Percentiles rank a stretch among this genome's conserved stretches.
phyloP scores from a whole-genome alignment of 208 protist species.

The Leishmania tarentolae region DNA sequence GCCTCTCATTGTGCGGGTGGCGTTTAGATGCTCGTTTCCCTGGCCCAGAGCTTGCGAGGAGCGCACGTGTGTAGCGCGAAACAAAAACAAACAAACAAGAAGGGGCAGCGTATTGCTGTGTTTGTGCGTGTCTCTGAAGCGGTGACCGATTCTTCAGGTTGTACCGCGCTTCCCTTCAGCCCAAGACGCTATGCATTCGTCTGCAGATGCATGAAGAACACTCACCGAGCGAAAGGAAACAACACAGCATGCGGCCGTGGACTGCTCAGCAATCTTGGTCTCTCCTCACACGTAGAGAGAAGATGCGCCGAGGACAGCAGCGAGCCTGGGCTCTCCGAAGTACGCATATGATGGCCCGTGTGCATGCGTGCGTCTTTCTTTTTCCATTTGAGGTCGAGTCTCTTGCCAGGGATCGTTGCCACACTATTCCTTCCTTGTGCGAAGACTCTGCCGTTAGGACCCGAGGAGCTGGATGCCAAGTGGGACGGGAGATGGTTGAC shows the following conservation, averaged over 20 bases:
- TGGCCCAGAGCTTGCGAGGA: background rate
- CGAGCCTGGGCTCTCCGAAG: no score
- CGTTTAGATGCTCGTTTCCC: background rate
- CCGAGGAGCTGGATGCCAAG: background rate
- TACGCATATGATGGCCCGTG: background rate
- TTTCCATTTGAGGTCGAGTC: background rate
- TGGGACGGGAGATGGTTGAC: background rate
- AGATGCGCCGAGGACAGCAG: background rate
- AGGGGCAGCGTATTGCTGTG: background rate
- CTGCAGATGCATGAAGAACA: background rate
- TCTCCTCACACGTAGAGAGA: no score
- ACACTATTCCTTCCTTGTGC: background rate
- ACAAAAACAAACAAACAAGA: no score
- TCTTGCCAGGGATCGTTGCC: background rate
- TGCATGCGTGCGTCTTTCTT: background rate
- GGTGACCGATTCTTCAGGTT: background rate
- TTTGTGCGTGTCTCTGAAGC: background rate
- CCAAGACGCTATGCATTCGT: background rate
- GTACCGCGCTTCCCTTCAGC: background rate
- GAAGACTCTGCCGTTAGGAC: background rate
- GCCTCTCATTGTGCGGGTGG: background rate
- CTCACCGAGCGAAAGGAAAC: background rate
- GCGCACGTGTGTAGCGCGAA: background rate
- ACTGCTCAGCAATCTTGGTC: background rate
- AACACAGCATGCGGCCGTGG: background rate